Evolutionary conservation across 768 basidiomycete genomes (phyloP), one percentile per base, ranked within the genome.

Genomic region (Gyrodon lividus): DNA sequence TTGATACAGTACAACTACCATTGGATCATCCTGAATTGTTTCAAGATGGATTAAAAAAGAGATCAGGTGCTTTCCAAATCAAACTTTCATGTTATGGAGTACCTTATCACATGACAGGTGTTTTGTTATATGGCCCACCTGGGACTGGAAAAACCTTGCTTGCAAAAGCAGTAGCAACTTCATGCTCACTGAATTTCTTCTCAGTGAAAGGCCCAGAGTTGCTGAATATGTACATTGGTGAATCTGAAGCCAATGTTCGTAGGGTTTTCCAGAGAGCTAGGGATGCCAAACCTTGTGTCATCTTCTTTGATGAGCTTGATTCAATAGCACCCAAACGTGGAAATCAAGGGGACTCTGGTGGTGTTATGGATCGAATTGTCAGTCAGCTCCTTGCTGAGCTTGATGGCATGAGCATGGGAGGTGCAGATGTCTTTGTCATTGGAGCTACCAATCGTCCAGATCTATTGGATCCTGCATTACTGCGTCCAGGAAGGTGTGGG

Each of bases 161-260:
- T 41, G 95, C 95, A 8, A 98, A 98, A 70, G 95, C 95, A 10
- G 94, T 98, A 35, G 95, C 95, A 20, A 97, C 94, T 1, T 92
- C 92, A 2, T 97, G 89, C 66, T 87, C 92, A 22, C 78, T 97
- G 58, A 97, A 97, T 67, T 97, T 98, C 70, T 88, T 98, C 72
- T 95, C 92, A n/a, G 84, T 97, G 61, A 97, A 98, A 67, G 95
- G 95, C 0, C 95, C 95, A 3, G 95, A 98, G 63, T 72, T 98
- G 33, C 80, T 97, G 45, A 96, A 96, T 71, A 98, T 98, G 95
- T 98, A 96, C 70, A 96, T 98, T 60, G 95, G 95, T 52, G 95
- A 97, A 70, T 95, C 92, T 10, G 95, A 98, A 69, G 97, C 98
- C 54, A 99, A 98, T 69, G 95, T 99, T 35, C 82, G 97, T 13